Conservation (phyloP, 352 stramenopile species). For the Pythium folliculosum region DNA sequence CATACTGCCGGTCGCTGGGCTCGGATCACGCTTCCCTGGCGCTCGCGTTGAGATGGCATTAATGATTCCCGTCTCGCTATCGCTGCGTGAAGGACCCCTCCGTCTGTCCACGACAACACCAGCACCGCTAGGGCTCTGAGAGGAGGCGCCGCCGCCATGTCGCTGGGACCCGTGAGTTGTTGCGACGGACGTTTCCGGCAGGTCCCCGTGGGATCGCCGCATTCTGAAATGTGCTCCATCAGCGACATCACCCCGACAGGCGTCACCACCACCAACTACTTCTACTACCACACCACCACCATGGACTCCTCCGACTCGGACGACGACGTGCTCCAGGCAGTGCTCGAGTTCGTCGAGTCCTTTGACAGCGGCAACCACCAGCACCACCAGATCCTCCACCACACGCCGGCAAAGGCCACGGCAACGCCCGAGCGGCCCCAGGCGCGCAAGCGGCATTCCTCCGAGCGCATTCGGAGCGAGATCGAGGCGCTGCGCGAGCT, state of each 20-base stretch:
- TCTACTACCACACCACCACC: background rate
- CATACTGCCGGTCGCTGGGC: background rate
- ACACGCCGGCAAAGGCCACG: background rate
- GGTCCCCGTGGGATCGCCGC: background rate
- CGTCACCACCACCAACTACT: background rate
- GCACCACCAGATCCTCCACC: background rate
- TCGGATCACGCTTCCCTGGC: background rate
- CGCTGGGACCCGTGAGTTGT: background rate
- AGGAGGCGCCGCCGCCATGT: background rate
- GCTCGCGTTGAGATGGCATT: background rate
- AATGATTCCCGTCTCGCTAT: background rate
- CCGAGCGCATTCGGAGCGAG: constrained; percentile 1
- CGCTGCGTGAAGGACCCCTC: background rate
- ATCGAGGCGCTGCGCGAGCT: background rate
- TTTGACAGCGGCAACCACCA: background rate
- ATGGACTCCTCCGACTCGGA: constrained; percentile 12
- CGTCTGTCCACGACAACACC: background rate
- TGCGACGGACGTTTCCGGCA: background rate
- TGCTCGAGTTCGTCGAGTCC: constrained; percentile 10
- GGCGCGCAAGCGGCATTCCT: constrained; percentile 6
- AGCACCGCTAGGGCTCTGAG: background rate
- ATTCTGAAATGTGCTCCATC: constrained; percentile 1
- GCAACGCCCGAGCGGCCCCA: background rate
- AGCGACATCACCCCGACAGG: background rate
- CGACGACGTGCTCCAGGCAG: constrained; percentile 3